Base-by-base conservation (phyloP, 305 asterid species). In the Fraxinus ornus region DNA sequence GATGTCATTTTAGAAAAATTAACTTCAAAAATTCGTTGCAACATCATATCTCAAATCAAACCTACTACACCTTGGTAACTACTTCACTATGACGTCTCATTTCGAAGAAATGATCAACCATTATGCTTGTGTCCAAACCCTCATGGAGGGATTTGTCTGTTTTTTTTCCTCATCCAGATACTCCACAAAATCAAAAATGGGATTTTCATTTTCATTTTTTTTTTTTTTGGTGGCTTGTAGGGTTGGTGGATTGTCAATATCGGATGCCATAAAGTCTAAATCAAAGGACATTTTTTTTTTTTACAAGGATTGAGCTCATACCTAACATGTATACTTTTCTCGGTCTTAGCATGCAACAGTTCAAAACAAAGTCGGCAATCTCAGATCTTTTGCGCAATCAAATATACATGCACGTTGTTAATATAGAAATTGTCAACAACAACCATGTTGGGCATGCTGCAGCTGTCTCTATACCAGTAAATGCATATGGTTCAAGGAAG, bases 201-300 rank as follows among this genome's bases (percentile, higher is more conserved):
- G 68, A 17, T 6, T 64, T 62, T 22, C 3, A 0, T 64, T 24
- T 6, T 22, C 0, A 2, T 8, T 64, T 64, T 9, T 2, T 7
- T 2, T 10, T 4, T 57, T 21, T 57, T 57, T n/a, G 0, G 28
- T 57, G 12, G 68, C 8, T 19, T 30, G 37, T 10, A 4, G 10
- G 10, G 37, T 68, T 3, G 75, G 36, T 28, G 37, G 10, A 33
- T 68, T 5, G 88, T 76, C 87, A 84, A 84, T 62, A 7, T 78
- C 52, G 77, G 75, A 35, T 70, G 84, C 82, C 77, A 81, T 78
- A 71, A 28, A 39, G 81, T 84, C 84, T 21, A 73, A 30, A 55
- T 19, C 60, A 78, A 75, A 75, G 52, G 86, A 83, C 84, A 22
- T 47, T 21, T 81, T 7, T 17, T 49, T 21, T 78, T 37, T 41